Evolutionary conservation across 176 grass and related monocot species (phyloP).

Genomic region (Oryza coarctata): DNA sequence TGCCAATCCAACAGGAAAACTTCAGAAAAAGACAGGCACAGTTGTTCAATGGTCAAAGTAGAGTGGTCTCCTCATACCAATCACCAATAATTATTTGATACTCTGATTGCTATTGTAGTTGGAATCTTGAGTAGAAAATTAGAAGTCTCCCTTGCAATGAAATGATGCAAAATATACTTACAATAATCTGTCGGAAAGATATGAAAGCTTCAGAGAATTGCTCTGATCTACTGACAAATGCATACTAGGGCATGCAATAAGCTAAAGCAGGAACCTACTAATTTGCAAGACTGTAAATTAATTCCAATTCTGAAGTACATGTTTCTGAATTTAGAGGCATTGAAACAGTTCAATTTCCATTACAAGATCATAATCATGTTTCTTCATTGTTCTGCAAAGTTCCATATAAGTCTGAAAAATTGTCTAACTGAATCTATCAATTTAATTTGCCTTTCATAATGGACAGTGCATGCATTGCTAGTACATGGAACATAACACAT

Average conservation of each 20-base stretch:
- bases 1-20: conserved; percentile 12
- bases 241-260: not conserved
- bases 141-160: conserved; percentile 27
- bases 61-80: conserved; percentile 25
- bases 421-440: not conserved
- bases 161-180: conserved; percentile 14
- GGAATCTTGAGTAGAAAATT: conserved; percentile 31
- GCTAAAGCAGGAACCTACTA: not conserved
- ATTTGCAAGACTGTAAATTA: not conserved
- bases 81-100: conserved; percentile 33
- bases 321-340: conserved; percentile 10
- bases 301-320: not conserved
- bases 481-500: conserved; percentile 3
- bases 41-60: conserved; percentile 32
- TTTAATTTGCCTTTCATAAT: not conserved
- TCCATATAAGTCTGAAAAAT: not conserved
- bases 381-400: not conserved
- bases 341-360: not conserved
- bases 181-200: conserved; percentile 9
- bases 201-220: conserved; percentile 8
- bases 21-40: conserved; percentile 22
- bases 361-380: not conserved
- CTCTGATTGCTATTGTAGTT: conserved; percentile 18
- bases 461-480: conserved; percentile 6
- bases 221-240: conserved; percentile 12